Percentiles rank a stretch among this genome's conserved stretches.
Conservation (phyloP, 1,284 basidiomycete genomes). For the Agroathelia rolfsii region DNA sequence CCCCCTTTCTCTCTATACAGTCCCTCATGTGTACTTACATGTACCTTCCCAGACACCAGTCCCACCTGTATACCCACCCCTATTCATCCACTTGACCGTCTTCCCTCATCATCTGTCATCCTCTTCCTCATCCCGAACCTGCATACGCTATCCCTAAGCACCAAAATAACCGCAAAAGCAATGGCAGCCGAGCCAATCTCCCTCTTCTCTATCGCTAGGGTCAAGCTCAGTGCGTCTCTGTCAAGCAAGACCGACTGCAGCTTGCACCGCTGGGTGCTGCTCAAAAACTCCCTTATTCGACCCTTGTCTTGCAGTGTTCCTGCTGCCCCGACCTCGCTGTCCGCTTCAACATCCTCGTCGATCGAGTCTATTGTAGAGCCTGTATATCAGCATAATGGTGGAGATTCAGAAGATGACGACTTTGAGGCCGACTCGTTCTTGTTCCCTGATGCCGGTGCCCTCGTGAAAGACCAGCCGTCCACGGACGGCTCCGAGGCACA, state of each 20-base stretch:
- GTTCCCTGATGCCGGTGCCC: constrained; percentile 63
- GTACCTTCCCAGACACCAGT: constrained; percentile 1
- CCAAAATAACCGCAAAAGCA: constrained; percentile 11
- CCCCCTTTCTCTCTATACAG: constrained; percentile 14
- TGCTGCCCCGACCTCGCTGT: no score
- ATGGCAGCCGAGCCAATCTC: constrained; percentile 39
- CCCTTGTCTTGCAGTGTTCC: constrained; percentile 30
- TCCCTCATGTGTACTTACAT: constrained; percentile 6
- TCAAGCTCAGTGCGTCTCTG: constrained; percentile 58
- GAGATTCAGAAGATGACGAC: constrained; percentile 27
- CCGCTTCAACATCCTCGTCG: constrained; percentile 15
- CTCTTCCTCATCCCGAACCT: no score
- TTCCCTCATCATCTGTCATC: constrained; percentile 7
- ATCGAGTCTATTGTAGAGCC: constrained; percentile 27
- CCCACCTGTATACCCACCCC: constrained; percentile 5
- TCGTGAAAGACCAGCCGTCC: no score
- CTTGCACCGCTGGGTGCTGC: constrained; percentile 75
- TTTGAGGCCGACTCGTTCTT: constrained; percentile 56
- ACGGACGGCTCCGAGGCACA: constrained; percentile 50
- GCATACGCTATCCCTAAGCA: constrained; percentile 14
- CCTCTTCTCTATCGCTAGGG: constrained; percentile 57
- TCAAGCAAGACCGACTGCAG: constrained; percentile 56
- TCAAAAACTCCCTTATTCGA: constrained; percentile 70
- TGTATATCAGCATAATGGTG: constrained; percentile 33
- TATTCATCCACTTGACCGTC: constrained; percentile 6